Evolutionary conservation across 2,329 filamentous ascomycete species (phyloP).

Genomic region (Ophiostoma piceae): DNA sequence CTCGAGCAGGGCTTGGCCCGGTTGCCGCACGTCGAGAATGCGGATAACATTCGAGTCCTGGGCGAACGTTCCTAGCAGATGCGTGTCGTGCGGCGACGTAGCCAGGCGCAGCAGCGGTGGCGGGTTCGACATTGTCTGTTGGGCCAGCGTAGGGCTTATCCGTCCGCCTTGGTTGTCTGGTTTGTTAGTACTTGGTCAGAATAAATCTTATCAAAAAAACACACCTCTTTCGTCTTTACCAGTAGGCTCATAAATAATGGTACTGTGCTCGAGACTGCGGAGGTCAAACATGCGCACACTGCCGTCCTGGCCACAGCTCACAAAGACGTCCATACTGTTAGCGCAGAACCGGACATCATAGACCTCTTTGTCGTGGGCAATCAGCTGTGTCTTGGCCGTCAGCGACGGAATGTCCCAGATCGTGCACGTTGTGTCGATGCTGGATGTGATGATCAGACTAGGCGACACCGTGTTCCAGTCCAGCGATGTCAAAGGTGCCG

Average conservation of each 20-base stretch:
- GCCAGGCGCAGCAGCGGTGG: slow-evolving; percentile 75
- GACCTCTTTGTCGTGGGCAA: slow-evolving; percentile 98
- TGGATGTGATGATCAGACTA: slow-evolving; percentile 95
- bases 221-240: slow-evolving; percentile 73
- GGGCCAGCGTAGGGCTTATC: slow-evolving; percentile 67
- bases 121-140: slow-evolving; percentile 71
- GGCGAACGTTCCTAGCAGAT: slow-evolving; percentile 94
- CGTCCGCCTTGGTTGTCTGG: slow-evolving; percentile 54
- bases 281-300: slow-evolving; percentile 99
- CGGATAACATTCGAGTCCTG: slow-evolving; percentile 88
- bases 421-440: slow-evolving; percentile 97
- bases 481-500: slow-evolving; percentile 87
- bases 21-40: slow-evolving; percentile 92
- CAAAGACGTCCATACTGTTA: slow-evolving; percentile 97
- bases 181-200: neutral
- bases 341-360: slow-evolving; percentile 98
- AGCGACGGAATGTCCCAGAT: slow-evolving; percentile 99
- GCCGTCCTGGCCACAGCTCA: slow-evolving; percentile 93
- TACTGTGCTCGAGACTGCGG: slow-evolving; percentile 92
- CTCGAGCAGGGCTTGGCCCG: slow-evolving; percentile 89
- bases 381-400: slow-evolving; percentile 95
- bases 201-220: no score
- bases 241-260: slow-evolving; percentile 96
- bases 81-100: slow-evolving; percentile 90
- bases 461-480: slow-evolving; percentile 98